Base-by-base conservation (phyloP, 129 eudicot species). In the Artemisia annua region DNA sequence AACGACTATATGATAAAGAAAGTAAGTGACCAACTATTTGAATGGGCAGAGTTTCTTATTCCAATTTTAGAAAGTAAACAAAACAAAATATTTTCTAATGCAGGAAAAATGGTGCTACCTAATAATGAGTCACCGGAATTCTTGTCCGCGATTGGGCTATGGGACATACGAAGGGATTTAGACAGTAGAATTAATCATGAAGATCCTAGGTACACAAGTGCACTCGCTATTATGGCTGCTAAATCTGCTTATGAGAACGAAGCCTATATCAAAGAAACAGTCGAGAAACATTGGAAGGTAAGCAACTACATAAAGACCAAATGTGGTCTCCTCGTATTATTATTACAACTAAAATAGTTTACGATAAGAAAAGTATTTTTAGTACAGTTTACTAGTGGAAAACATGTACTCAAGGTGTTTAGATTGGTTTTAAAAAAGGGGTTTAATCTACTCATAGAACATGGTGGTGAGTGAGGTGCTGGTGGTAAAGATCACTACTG, bases 261-360 rank as follows among this genome's bases (percentile, higher is more conserved):
- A 19, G 83, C 86, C 16, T 82, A 82, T 79, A 70, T 86, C 63
- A 44, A 61, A 67, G 65, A 56, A 13, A 80, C 83, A 0, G 89
- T 89, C 28, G 79, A 75, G 60, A 72, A 83, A 48, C 78, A 68
- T 52, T 89, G 96, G 96, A 84, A 89, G 91, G 96, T 86, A 67
- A 14, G 26, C 8, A 72, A 50, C 24, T 32, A 22, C 3, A 9
- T 60, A 24, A 11, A 12, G 13, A 24, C 8, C n/a, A 13, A 52
- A 13, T 61, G 15, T n/a, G 30, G 32, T 61, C 14, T 12, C 66
- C 17, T 28, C 17, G 18, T 7, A 30, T 7, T 39, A 39, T 39
- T 10, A 3, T 3, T 1, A 28, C 48, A 28, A 62, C 1, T 62
- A 24, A 35, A 11, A 18, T 16, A 60, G 44, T 7, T 5, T 9